Percentiles rank a stretch among this genome's conserved stretches.
phyloP scores from a whole-genome alignment of 257 asterid genomes.

The Paulownia fortunei region DNA sequence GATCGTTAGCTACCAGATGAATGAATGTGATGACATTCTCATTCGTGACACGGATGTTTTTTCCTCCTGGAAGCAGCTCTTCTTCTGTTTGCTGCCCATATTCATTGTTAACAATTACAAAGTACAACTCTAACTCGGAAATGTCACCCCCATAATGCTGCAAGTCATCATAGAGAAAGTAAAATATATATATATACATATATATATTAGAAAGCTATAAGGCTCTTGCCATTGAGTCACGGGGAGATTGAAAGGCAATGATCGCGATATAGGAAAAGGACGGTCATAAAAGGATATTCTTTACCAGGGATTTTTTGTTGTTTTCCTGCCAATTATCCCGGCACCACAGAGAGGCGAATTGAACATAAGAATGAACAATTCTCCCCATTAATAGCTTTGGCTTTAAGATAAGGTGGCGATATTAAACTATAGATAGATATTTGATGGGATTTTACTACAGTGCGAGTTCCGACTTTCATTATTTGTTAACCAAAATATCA shows the following conservation, averaged over 20 bases:
- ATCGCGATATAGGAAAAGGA: no score
- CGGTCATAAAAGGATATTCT: neutral
- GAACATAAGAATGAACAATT: neutral
- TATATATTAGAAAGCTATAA: no score
- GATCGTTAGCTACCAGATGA: constrained; percentile 94
- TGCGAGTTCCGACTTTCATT: constrained; percentile 6
- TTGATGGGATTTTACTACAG: neutral
- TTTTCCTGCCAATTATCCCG: constrained; percentile 3
- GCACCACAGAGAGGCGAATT: neutral
- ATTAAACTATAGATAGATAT: neutral
- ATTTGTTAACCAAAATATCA: constrained; percentile 1
- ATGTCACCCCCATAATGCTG: constrained; percentile 85
- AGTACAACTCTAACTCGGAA: constrained; percentile 84
- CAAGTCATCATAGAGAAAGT: constrained; percentile 39
- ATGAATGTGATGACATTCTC: constrained; percentile 93
- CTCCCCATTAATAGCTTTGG: neutral
- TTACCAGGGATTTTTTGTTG: neutral
- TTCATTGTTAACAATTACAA: constrained; percentile 86
- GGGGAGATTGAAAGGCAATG: no score
- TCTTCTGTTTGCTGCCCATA: constrained; percentile 98
- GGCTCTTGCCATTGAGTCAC: no score
- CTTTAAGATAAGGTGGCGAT: neutral
- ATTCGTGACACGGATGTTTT: constrained; percentile 77
- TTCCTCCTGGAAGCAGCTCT: constrained; percentile 91
- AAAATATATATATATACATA: neutral